Evolutionary conservation across 208 protist species (phyloP).

Genomic region (Phytomonas sp.): DNA sequence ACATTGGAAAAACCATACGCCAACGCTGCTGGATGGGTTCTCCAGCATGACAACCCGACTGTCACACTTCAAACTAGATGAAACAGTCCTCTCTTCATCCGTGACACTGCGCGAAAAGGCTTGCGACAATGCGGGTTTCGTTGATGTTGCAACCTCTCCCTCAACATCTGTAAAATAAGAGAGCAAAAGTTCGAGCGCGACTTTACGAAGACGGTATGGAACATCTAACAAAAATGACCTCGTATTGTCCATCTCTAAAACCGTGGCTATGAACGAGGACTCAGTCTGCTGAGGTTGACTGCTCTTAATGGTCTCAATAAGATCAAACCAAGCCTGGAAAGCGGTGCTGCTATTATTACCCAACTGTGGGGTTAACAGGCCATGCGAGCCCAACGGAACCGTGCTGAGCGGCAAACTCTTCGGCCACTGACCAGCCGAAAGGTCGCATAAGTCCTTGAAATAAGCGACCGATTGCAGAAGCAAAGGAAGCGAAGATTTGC

Average conservation of each 20-base stretch:
- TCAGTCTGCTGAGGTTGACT: neutral
- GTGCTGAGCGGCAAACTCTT: constrained; percentile 19
- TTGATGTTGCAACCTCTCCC: neutral
- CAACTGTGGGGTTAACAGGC: neutral
- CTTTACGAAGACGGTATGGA: neutral
- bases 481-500: neutral
- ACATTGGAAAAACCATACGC: neutral
- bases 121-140: neutral
- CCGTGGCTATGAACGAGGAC: neutral
- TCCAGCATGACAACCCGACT: neutral
- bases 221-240: neutral
- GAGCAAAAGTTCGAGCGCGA: neutral
- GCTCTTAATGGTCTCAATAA: neutral
- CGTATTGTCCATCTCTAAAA: neutral
- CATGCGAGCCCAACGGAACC: neutral
- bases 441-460: constrained; percentile 51
- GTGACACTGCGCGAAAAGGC: neutral
- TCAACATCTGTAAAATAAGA: neutral
- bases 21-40: neutral
- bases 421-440: constrained; percentile 19
- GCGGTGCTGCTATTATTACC: constrained; percentile 1
- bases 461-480: constrained; percentile 41
- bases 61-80: neutral
- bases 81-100: neutral
- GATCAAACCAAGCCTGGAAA: neutral